Percentiles rank a stretch among this genome's conserved stretches.
Conservation (phyloP, 257 asterid species). For the Rubia yunnanensis region DNA sequence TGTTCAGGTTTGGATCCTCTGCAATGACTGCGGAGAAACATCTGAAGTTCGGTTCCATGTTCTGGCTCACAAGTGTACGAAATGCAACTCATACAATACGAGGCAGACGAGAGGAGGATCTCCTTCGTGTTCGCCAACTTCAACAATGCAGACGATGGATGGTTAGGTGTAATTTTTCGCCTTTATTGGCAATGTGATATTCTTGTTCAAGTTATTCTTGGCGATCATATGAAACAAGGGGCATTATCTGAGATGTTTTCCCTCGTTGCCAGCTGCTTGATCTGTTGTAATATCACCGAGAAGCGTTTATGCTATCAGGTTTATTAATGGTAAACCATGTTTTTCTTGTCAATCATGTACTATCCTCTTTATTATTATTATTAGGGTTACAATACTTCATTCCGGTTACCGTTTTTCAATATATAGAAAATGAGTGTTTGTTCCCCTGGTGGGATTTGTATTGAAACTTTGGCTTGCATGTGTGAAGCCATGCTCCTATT, state of each 20-base stretch:
- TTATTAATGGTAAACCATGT: too few species aligned
- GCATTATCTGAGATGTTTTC: too few species aligned
- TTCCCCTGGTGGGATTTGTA: too few species aligned
- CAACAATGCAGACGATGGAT: slow-evolving; percentile 19
- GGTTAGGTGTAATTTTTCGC: slow-evolving; percentile 16
- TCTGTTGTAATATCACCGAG: not conserved
- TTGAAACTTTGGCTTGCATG: too few species aligned
- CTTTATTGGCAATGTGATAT: not conserved
- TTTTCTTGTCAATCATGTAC: too few species aligned
- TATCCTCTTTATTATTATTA: too few species aligned
- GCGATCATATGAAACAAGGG: slow-evolving; percentile 1
- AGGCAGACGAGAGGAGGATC: slow-evolving; percentile 46
- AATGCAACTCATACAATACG: slow-evolving; percentile 61
- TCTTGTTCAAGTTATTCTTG: not conserved
- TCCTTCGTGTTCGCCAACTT: slow-evolving; percentile 27
- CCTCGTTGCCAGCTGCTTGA: too few species aligned
- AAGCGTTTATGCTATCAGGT: not conserved
- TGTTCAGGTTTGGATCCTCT: slow-evolving; percentile 59
- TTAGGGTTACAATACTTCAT: too few species aligned
- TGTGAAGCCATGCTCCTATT: too few species aligned
- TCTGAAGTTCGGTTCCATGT: slow-evolving; percentile 53
- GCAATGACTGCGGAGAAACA: slow-evolving; percentile 63
- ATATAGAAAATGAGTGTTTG: too few species aligned
- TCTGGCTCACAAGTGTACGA: slow-evolving; percentile 45
- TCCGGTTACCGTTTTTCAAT: too few species aligned